phyloP scores from a whole-genome alignment of 805 yeast genomes.

The Vanderwaltozyma yarrowii region DNA sequence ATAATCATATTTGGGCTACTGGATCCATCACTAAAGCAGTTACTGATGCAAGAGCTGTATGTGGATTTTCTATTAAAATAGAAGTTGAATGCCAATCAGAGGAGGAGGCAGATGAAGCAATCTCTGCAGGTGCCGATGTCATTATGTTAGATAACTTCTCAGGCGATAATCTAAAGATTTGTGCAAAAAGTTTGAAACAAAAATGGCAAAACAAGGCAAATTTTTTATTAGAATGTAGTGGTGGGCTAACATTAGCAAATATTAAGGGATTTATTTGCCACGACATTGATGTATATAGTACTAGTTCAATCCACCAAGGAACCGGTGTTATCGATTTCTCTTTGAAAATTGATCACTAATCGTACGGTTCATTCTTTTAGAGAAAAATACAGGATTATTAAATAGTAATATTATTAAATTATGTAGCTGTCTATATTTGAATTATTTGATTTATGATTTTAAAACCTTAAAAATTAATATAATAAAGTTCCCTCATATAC shows the following conservation, averaged over 20 bases:
- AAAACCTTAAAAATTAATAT: too few relatives aligned
- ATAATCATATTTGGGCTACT: slow-evolving; percentile 85
- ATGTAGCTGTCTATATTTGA: too few relatives aligned
- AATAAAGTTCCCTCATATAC: too few relatives aligned
- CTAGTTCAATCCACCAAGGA: slow-evolving; percentile 92
- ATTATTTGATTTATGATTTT: too few relatives aligned
- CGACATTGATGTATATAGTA: slow-evolving; percentile 81
- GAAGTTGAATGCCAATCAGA: slow-evolving; percentile 88
- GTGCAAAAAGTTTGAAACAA: slow-evolving; percentile 52
- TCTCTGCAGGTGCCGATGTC: slow-evolving; percentile 89
- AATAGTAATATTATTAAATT: too few relatives aligned
- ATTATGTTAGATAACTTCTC: slow-evolving; percentile 88
- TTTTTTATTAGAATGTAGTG: slow-evolving; percentile 81
- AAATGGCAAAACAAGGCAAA: slow-evolving; percentile 40
- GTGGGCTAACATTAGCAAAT: slow-evolving; percentile 72
- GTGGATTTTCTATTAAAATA: slow-evolving; percentile 82
- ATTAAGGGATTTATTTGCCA: slow-evolving; percentile 55
- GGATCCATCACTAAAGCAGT: slow-evolving; percentile 89
- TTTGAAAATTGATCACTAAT: slow-evolving; percentile 35
- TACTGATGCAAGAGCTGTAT: slow-evolving; percentile 58
- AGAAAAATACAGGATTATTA: too few relatives aligned
- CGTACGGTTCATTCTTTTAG: too few relatives aligned
- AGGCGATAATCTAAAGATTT: slow-evolving; percentile 51
- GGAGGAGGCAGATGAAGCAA: slow-evolving; percentile 84
- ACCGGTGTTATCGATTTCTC: slow-evolving; percentile 73